Base-by-base conservation (phyloP, 1,284 basidiomycete genomes). In the Cutaneotrichosporon sp. region DNA sequence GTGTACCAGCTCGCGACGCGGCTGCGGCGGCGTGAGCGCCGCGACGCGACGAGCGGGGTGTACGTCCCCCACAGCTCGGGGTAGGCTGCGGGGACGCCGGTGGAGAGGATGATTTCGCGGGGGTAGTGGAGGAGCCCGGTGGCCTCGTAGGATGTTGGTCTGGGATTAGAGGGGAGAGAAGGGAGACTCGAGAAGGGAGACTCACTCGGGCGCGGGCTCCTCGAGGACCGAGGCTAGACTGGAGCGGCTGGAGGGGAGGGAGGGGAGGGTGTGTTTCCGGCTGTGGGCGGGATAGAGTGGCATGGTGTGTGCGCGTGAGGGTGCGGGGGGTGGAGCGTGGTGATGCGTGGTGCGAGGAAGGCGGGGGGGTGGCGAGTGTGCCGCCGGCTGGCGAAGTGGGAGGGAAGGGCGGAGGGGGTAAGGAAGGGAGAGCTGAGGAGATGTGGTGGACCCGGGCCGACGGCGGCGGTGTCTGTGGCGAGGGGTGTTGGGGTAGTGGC, bases 61-160 rank as follows among this genome's bases (percentile, higher is more conserved):
- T 49, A 49, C 27, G 47, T n/a, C 25, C 47, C 47, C 47, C 47
- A 49, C 2, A 49, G 47, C 25, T 49, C 47, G 25, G 47, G 47
- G 27, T 49, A 49, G 11, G 47, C 25, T 24, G 47, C 25, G 10
- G 47, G 47, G 24, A 49, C 16, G 14, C 47, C 47, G 11, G 47
- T 49, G 24, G 47, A 49, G 25, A 49, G 47, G 25, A 49, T 49
- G 47, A 49, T 31, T 27, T 49, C 47, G 24, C 47, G 24, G 25
- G 47, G 47, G 47, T 49, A 49, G 47, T 49, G 47, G 16, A 49
- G 47, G 13, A 49, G 24, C 14, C 47, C 47, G 16, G 47, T 49
- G 47, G 47, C 11, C 16, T 49, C 47, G 47, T 49, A 49, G 24
- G 27, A 49, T 29, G 47, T 49, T 49, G 47, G 47, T 49, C 47